Percentiles rank a stretch among this genome's conserved stretches.
Evolutionary conservation across 1,139 yeast species (phyloP).

Genomic region (Zygoascus hellenicus): DNA sequence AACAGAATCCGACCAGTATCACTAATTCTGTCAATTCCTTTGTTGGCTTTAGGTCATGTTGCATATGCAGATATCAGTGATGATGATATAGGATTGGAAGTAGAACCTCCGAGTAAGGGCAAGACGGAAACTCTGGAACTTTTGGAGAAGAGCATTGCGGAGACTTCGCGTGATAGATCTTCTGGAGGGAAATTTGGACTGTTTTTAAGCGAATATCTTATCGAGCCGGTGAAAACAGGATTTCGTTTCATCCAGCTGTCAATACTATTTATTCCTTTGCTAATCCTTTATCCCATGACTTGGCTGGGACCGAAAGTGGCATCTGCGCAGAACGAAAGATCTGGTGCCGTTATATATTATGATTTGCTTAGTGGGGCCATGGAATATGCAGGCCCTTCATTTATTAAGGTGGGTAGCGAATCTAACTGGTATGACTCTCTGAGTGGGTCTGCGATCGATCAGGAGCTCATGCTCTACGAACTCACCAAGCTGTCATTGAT

Average conservation of each 20-base stretch:
- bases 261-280: conserved; percentile 62
- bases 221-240: conserved; percentile 64
- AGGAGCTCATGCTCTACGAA: conserved; percentile 5
- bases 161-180: neutral
- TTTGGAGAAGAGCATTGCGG: conserved; percentile 3
- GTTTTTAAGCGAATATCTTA: conserved; percentile 28
- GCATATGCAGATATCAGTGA: conserved; percentile 7
- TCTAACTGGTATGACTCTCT: neutral
- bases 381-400: conserved; percentile 89
- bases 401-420: conserved; percentile 50
- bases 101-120: neutral
- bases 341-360: conserved; percentile 73
- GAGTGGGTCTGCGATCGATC: neutral
- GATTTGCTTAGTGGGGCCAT: conserved; percentile 58
- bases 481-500: conserved; percentile 1
- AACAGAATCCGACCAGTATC: too few relatives aligned
- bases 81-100: neutral
- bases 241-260: conserved; percentile 66
- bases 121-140: conserved; percentile 3
- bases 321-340: conserved; percentile 36
- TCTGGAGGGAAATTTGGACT: neutral
- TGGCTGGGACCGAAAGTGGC: conserved; percentile 49
- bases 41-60: neutral
- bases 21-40: too few relatives aligned
- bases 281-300: conserved; percentile 59